Conservation (phyloP, 2,329 filamentous ascomycete species). For the Alternaria gansuensis region DNA sequence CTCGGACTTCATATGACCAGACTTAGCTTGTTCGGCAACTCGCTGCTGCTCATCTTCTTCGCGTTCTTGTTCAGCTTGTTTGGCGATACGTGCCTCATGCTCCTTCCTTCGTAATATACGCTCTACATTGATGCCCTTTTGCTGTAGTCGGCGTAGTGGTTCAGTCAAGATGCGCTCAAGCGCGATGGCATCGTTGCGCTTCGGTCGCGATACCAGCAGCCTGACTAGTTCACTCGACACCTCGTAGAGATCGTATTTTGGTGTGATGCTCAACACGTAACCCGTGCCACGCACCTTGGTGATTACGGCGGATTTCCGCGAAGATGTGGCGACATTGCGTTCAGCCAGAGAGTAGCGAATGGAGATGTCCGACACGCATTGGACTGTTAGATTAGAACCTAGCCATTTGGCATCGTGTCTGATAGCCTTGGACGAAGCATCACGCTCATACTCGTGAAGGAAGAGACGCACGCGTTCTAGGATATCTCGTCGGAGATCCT, state of each 20-base stretch:
- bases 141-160: constrained; percentile 80
- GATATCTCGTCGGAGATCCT: constrained; percentile 78
- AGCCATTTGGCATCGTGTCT: constrained; percentile 91
- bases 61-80: constrained; percentile 77
- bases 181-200: constrained; percentile 86
- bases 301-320: constrained; percentile 72
- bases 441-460: constrained; percentile 80
- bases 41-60: constrained; percentile 68
- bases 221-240: constrained; percentile 87
- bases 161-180: constrained; percentile 91
- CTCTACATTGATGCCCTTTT: constrained; percentile 95
- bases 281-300: constrained; percentile 72
- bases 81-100: constrained; percentile 85
- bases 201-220: constrained; percentile 80
- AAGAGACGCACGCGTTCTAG: constrained; percentile 90
- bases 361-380: constrained; percentile 79
- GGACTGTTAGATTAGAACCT: constrained; percentile 81
- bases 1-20: constrained; percentile 28
- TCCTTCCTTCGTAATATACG: constrained; percentile 89
- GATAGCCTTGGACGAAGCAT: constrained; percentile 67
- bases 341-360: constrained; percentile 79
- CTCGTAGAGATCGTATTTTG: constrained; percentile 85
- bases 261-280: constrained; percentile 78
- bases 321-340: constrained; percentile 62
- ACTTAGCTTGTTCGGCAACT: constrained; percentile 43